These are phyloP conservation scores for Penicillium brasilianum DNA, from an alignment of 2,329 filamentous ascomycete genomes.

Conservation along the genomic window DNA sequence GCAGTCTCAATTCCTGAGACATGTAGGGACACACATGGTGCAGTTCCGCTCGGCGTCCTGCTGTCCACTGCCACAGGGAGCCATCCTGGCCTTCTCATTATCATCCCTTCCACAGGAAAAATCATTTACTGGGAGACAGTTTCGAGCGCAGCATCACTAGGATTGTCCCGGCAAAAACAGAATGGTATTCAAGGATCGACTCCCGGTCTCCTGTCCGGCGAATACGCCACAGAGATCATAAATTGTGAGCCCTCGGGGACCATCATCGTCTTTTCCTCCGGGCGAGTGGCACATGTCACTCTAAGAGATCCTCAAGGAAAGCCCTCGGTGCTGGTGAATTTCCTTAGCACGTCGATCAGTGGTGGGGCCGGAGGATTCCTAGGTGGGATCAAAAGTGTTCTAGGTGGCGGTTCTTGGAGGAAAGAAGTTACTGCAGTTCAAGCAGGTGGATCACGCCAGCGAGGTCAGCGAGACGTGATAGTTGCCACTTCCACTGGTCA, in stretches of 20 bases:
- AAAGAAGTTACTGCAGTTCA: conserved; percentile 82
- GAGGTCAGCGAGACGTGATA: conserved; percentile 84
- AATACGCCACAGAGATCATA: conserved; percentile 76
- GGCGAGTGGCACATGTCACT: conserved; percentile 83
- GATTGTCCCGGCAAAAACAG: conserved; percentile 80
- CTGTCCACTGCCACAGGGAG: conserved; percentile 78
- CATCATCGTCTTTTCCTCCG: conserved; percentile 81
- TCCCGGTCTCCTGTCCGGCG: conserved; percentile 75
- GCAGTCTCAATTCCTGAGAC: conserved; percentile 78
- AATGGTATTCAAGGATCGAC: conserved; percentile 78
- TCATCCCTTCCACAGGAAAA: conserved; percentile 82
- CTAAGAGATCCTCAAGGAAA: conserved; percentile 86
- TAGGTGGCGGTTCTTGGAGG: conserved; percentile 71
- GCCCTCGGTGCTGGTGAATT: conserved; percentile 77
- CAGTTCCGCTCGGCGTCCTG: conserved; percentile 80
- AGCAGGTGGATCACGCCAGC: conserved; percentile 70
- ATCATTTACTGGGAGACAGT: conserved; percentile 96
- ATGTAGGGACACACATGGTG: conserved; percentile 68
- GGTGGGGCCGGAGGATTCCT: conserved; percentile 70
- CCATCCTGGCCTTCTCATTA: conserved; percentile 83
- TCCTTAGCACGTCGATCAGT: conserved; percentile 68
- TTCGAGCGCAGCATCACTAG: conserved; percentile 82
- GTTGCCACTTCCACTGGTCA: conserved; percentile 77
- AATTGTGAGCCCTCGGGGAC: conserved; percentile 89
- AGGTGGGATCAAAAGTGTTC: conserved; percentile 76